Conservation (phyloP, 345 rosid genomes). For the Aurinia saxatilis region DNA sequence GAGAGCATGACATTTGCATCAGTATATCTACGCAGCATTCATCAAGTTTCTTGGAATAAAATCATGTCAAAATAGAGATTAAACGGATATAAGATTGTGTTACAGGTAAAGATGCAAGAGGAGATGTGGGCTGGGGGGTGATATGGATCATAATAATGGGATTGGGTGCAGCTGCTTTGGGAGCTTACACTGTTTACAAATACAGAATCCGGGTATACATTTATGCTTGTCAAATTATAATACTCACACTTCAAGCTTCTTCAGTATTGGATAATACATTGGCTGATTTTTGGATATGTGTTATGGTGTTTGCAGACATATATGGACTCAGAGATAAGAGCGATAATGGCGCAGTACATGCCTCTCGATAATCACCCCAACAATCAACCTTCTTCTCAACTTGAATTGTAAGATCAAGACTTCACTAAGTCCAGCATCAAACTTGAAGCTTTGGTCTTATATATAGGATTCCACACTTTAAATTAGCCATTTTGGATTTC, state of each 20-base stretch:
- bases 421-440: neutral
- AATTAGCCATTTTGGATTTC: neutral
- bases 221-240: neutral
- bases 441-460: neutral
- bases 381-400: slow-evolving; percentile 24
- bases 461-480: neutral
- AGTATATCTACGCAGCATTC: slow-evolving; percentile 26
- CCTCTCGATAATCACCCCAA: slow-evolving; percentile 79
- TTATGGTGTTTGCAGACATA: slow-evolving; percentile 50
- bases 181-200: slow-evolving; percentile 84
- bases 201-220: slow-evolving; percentile 67
- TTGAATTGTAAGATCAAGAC: slow-evolving; percentile 22
- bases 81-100: neutral
- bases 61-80: neutral
- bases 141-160: slow-evolving; percentile 78
- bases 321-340: slow-evolving; percentile 97
- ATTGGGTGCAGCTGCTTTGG: slow-evolving; percentile 69
- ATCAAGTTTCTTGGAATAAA: neutral
- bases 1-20: slow-evolving; percentile 79
- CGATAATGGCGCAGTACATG: slow-evolving; percentile 98
- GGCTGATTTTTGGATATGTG: neutral
- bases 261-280: neutral
- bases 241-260: neutral
- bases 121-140: slow-evolving; percentile 63
- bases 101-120: slow-evolving; percentile 25